These are phyloP conservation scores for Mycena floridula DNA, from an alignment of 768 basidiomycete species.

Conservation along the genomic window DNA sequence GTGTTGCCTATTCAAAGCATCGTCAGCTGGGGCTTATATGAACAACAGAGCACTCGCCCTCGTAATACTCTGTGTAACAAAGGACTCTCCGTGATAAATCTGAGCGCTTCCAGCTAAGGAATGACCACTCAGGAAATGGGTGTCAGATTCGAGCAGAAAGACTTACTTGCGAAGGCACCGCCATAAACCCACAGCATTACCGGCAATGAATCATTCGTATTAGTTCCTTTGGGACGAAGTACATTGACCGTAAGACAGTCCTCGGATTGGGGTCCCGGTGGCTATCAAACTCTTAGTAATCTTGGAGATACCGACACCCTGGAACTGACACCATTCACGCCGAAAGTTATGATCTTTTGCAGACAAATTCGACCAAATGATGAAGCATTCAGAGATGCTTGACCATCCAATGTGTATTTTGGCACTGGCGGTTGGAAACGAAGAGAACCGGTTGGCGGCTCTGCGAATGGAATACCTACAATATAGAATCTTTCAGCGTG, in stretches of 20 bases:
- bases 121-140: background rate
- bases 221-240: constrained; percentile 22
- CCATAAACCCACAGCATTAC: constrained; percentile 2
- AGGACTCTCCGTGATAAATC: background rate
- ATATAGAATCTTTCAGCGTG: background rate
- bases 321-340: background rate
- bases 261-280: constrained; percentile 22
- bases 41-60: background rate
- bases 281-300: background rate
- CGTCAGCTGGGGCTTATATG: background rate
- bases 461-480: constrained; percentile 23
- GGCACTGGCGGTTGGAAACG: constrained; percentile 26
- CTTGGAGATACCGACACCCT: background rate
- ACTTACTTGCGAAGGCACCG: background rate
- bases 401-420: constrained; percentile 17
- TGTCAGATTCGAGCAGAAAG: background rate
- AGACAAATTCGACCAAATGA: constrained; percentile 29
- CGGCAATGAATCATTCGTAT: background rate
- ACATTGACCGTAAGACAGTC: constrained; percentile 37
- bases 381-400: constrained; percentile 22
- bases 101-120: background rate
- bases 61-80: constrained; percentile 3
- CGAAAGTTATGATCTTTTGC: constrained; percentile 21
- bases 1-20: constrained; percentile 28
- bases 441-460: constrained; percentile 23